These are phyloP conservation scores for Phlebiopsis flavidoalba DNA, from an alignment of 768 basidiomycete species.

Conservation along the genomic window DNA sequence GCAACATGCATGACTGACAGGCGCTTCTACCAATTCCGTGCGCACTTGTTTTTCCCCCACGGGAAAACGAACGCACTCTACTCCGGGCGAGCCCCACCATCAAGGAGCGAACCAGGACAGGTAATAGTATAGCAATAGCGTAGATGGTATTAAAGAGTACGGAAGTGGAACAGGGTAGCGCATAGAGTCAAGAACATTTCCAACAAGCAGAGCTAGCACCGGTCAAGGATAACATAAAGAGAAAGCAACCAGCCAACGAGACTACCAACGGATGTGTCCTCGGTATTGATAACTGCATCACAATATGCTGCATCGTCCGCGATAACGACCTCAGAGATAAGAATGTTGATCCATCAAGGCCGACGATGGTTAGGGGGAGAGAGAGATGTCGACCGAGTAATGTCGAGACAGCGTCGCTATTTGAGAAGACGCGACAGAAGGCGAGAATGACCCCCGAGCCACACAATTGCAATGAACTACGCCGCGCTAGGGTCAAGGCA, in stretches of 20 bases:
- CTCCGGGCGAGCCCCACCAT: neutral
- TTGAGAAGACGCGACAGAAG: constrained; percentile 55
- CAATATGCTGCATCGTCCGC: constrained; percentile 58
- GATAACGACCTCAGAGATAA: constrained; percentile 55
- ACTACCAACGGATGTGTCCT: constrained; percentile 16
- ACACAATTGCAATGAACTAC: constrained; percentile 55
- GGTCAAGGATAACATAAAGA: neutral
- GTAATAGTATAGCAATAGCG: neutral
- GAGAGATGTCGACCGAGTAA: constrained; percentile 55
- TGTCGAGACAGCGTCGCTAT: constrained; percentile 34
- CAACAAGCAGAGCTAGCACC: neutral
- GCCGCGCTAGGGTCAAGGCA: neutral
- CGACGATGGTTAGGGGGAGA: constrained; percentile 35
- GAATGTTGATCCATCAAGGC: constrained; percentile 36
- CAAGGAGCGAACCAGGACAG: neutral
- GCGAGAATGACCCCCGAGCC: constrained; percentile 50
- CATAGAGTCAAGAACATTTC: neutral
- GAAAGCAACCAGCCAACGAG: neutral
- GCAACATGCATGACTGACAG: constrained; percentile 1
- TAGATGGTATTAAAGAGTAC: neutral
- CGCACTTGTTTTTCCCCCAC: neutral
- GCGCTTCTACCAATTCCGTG: neutral
- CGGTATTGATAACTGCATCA: constrained; percentile 36
- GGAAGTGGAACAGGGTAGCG: neutral
- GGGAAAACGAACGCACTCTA: neutral